phyloP scores from a whole-genome alignment of 805 yeast species.

The Sugiyamaella boreocaroliniensis region DNA sequence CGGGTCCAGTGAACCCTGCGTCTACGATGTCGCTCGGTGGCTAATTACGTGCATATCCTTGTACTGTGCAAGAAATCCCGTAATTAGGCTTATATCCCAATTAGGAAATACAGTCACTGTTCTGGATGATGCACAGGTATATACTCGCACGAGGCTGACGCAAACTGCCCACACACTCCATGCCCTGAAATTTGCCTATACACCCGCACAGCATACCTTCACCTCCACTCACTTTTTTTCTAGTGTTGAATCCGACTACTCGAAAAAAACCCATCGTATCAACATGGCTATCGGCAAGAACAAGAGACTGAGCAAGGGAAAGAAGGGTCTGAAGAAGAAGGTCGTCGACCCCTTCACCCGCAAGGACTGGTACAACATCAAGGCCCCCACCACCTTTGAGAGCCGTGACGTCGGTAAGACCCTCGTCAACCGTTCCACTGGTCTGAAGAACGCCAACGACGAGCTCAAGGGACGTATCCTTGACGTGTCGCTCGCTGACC shows the following conservation, averaged over 20 bases:
- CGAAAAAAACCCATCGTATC: slow-evolving; percentile 6
- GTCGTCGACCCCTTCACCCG: slow-evolving; percentile 99
- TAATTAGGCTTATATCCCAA: no score
- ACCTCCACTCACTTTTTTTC: neutral
- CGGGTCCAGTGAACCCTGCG: no score
- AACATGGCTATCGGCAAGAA: slow-evolving; percentile 81
- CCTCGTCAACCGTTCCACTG: slow-evolving; percentile 95
- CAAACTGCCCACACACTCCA: neutral
- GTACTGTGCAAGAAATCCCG: no score
- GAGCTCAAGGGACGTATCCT: slow-evolving; percentile 97
- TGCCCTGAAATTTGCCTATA: neutral
- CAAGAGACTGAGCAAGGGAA: slow-evolving; percentile 71
- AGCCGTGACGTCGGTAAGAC: slow-evolving; percentile 99
- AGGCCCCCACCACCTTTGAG: slow-evolving; percentile 98
- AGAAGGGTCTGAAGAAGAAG: slow-evolving; percentile 99
- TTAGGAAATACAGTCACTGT: neutral
- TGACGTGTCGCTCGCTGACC: slow-evolving; percentile 93
- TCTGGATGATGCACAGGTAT: neutral
- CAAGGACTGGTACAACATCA: slow-evolving; percentile 97
- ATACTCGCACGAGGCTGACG: neutral
- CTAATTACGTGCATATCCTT: no score
- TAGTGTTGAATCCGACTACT: neutral
- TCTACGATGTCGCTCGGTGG: no score
- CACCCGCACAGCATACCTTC: neutral
- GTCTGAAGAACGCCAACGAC: slow-evolving; percentile 95